A percentile compares a stretch with the other conserved stretches of the same genome.
phyloP scores from a whole-genome alignment of 1,284 basidiomycete genomes.

The Termitomyces sp. region DNA sequence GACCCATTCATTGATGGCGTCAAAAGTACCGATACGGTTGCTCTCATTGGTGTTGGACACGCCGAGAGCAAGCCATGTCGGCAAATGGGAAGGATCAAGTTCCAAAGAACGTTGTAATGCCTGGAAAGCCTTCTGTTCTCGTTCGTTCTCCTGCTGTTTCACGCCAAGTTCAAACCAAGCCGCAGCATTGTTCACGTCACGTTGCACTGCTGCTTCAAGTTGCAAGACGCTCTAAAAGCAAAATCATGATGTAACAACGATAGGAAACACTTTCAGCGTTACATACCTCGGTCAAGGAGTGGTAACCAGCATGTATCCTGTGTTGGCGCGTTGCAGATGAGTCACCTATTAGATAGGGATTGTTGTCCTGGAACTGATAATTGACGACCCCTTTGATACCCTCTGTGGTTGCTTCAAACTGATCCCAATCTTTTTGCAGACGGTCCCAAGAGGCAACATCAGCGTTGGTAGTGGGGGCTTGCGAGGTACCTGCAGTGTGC shows the following conservation, averaged over 20 bases:
- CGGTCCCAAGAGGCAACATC: slow-evolving; percentile 35
- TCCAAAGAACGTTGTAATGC: slow-evolving; percentile 82
- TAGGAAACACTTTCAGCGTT: not conserved
- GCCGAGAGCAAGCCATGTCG: slow-evolving; percentile 88
- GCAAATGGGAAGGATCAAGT: slow-evolving; percentile 72
- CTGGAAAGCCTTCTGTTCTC: slow-evolving; percentile 86
- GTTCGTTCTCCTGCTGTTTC: slow-evolving; percentile 98
- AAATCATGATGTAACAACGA: slow-evolving; percentile 6
- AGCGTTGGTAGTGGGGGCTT: slow-evolving; percentile 16
- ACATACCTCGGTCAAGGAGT: slow-evolving; percentile 57
- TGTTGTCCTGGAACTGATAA: slow-evolving; percentile 80
- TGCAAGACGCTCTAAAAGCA: slow-evolving; percentile 72
- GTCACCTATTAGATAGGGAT: slow-evolving; percentile 72
- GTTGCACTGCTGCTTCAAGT: slow-evolving; percentile 87
- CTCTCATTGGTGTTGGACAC: slow-evolving; percentile 93
- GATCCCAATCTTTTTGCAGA: slow-evolving; percentile 83
- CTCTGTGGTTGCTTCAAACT: slow-evolving; percentile 63
- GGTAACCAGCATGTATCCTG: slow-evolving; percentile 40
- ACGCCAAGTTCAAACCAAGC: slow-evolving; percentile 94
- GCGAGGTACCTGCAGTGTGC: slow-evolving; percentile 3
- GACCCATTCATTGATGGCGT: slow-evolving; percentile 84
- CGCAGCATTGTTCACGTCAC: slow-evolving; percentile 62
- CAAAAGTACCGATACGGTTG: slow-evolving; percentile 67
- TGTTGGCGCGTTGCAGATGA: slow-evolving; percentile 53
- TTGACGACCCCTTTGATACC: slow-evolving; percentile 53